Evolutionary conservation across 1,284 basidiomycete species (phyloP).

Genomic region (Vanrija sp.): DNA sequence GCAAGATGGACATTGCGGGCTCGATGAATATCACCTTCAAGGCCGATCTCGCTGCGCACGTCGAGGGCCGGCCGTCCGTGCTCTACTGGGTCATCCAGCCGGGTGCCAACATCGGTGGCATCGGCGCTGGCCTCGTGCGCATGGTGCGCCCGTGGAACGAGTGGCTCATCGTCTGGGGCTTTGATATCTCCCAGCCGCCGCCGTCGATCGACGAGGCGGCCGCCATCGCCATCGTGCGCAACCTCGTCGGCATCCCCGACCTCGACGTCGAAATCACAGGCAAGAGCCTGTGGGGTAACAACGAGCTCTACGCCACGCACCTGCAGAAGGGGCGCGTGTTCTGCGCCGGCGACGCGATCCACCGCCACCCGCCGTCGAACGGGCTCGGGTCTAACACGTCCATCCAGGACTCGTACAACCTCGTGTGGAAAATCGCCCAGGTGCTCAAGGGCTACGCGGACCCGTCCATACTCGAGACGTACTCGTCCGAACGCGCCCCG

Average conservation of each 20-base stretch:
- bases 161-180: conserved; percentile 18
- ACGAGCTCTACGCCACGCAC: conserved; percentile 14
- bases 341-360: conserved; percentile 15
- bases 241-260: conserved; percentile 14
- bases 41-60: conserved; percentile 9
- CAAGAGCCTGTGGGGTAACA: conserved; percentile 18
- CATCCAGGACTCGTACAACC: conserved; percentile 19
- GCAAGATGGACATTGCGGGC: conserved; percentile 16
- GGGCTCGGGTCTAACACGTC: conserved; percentile 17
- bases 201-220: conserved; percentile 11
- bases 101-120: conserved; percentile 14
- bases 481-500: conserved; percentile 9
- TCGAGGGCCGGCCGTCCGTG: conserved; percentile 9
- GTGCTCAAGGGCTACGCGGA: conserved; percentile 6
- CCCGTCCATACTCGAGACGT: conserved; percentile 14
- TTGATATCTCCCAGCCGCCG: conserved; percentile 9
- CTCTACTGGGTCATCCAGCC: conserved; percentile 21
- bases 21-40: conserved; percentile 20
- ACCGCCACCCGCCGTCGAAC: conserved; percentile 17
- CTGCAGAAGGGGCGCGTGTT: conserved; percentile 15
- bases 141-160: conserved; percentile 19
- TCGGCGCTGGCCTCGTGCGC: conserved; percentile 15
- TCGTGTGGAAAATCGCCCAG: conserved; percentile 14
- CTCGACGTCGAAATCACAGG: conserved; percentile 16
- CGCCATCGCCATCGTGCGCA: conserved; percentile 8